A percentile compares a stretch with the other conserved stretches of the same genome.
phyloP scores from a whole-genome alignment of 164 flowering plant genomes.

The Cinnamomum chago region DNA sequence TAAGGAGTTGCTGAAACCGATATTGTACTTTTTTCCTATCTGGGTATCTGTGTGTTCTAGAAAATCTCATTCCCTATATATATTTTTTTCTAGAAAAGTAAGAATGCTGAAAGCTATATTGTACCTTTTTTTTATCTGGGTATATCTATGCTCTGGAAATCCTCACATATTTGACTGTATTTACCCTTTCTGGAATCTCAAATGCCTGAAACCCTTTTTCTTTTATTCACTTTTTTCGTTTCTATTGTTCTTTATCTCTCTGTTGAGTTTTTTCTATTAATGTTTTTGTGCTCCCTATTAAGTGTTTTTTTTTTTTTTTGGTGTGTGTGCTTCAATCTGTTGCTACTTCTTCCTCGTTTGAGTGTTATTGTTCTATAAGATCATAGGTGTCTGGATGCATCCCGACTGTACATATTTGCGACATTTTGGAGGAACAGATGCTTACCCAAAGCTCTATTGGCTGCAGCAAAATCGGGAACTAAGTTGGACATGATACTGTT shows the following conservation, averaged over 20 bases:
- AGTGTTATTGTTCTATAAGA: not conserved
- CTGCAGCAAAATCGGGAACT: not conserved
- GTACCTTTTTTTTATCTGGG: not conserved
- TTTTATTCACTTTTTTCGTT: too few species aligned
- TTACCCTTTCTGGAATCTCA: not conserved
- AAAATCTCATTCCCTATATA: not conserved
- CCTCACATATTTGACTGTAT: not conserved
- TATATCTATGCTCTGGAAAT: not conserved
- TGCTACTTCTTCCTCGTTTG: not conserved
- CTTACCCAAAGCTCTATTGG: too few species aligned
- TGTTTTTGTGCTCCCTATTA: not conserved
- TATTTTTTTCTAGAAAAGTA: too few species aligned
- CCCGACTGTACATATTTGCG: not conserved
- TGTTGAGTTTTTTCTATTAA: not conserved
- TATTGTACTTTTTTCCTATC: not conserved
- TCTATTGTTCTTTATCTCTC: too few species aligned
- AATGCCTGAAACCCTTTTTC: not conserved
- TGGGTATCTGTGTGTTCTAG: not conserved
- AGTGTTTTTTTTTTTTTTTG: too few species aligned
- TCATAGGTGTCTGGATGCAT: not conserved
- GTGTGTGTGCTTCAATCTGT: not conserved
- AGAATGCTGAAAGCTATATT: not conserved
- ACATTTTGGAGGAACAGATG: too few species aligned
- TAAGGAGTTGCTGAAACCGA: not conserved
- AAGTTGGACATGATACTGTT: not conserved